Percentiles rank a stretch among this genome's conserved stretches.
Conservation (phyloP, 768 basidiomycete species). For the Exidia glandulosa region DNA sequence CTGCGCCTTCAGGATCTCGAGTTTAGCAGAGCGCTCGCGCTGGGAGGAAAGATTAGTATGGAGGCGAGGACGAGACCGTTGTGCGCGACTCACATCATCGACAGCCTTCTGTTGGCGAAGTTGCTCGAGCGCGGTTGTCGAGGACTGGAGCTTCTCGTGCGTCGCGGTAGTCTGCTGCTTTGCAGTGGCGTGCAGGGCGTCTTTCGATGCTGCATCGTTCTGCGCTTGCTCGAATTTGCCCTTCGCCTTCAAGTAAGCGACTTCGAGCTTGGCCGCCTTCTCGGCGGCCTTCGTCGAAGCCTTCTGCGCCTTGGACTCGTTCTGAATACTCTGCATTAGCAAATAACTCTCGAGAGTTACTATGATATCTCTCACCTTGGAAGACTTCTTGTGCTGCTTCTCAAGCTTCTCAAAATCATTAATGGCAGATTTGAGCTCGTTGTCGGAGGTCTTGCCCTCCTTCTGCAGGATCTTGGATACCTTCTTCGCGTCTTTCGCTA, state of each 20-base stretch:
- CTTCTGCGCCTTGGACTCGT: conserved; percentile 47
- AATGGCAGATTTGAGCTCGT: conserved; percentile 47
- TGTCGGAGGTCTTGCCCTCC: conserved; percentile 59
- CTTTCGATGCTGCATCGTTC: conserved; percentile 35
- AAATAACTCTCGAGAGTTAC: background rate
- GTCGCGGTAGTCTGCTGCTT: conserved; percentile 44
- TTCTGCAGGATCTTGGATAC: conserved; percentile 59
- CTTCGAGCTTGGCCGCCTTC: conserved; percentile 52
- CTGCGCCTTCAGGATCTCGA: conserved; percentile 16
- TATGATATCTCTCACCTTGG: conserved; percentile 31
- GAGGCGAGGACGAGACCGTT: conserved; percentile 2
- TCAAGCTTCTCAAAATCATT: conserved; percentile 58
- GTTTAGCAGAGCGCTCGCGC: conserved; percentile 46
- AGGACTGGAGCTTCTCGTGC: conserved; percentile 54
- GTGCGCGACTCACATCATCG: conserved; percentile 39
- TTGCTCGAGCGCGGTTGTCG: conserved; percentile 60
- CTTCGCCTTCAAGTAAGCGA: conserved; percentile 49
- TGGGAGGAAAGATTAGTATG: conserved; percentile 7
- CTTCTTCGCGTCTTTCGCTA: conserved; percentile 48
- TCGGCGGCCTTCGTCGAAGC: conserved; percentile 42
- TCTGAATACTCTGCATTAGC: conserved; percentile 16
- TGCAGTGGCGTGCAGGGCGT: conserved; percentile 37
- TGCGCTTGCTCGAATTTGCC: conserved; percentile 44
- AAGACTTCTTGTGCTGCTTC: conserved; percentile 51
- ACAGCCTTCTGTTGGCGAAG: conserved; percentile 54